Evolutionary conservation across 306 rosid species (phyloP), one percentile per base, ranked within the genome.

Genomic region (Cicer bijugum): DNA sequence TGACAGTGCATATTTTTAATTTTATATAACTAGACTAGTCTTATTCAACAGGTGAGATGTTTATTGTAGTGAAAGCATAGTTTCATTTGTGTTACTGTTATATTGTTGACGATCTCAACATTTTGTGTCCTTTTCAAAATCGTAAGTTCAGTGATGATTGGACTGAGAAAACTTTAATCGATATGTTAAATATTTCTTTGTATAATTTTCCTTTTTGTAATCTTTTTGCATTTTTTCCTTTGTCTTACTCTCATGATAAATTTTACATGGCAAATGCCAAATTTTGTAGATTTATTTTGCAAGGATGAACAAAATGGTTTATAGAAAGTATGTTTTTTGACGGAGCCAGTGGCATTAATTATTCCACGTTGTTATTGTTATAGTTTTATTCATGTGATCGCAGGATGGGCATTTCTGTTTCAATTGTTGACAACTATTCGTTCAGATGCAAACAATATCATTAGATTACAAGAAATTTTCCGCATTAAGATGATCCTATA

Each of bases 361-460:
- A 28, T 39, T 50, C 65, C 20, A 38, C 39, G 64, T 68, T 77
- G 16, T 11, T 10, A 12, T 63, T 39, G n/a, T 39, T 46, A 47
- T 45, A 75, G 20, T 42, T 67, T 72, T 57, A 16, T 56, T 42
- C 14, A 23, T 15, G 57, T 43, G 48, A 68, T 72, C 58, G 55
- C 28, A 35, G 20, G 38, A 68, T 37, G 19, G 38, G 44, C 59
- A 19, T 78, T 64, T 23, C 17, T 67, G 63, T 52, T 60, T 73
- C 78, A 52, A 4, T 14, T 67, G 12, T 46, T 47, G 51, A 73
- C 74, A 42, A 35, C 59, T 73, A 48, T 51, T 68, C 51, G 46
- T 9, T 46, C 55, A 63, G 40, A 37, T 78, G 56, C 10, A 74
- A 74, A 12, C 61, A 46, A 55, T n/a, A 83, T 46, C 56, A 80